Evolutionary conservation across 306 rosid species (phyloP).

Genomic region (Dicorynia guianensis): DNA sequence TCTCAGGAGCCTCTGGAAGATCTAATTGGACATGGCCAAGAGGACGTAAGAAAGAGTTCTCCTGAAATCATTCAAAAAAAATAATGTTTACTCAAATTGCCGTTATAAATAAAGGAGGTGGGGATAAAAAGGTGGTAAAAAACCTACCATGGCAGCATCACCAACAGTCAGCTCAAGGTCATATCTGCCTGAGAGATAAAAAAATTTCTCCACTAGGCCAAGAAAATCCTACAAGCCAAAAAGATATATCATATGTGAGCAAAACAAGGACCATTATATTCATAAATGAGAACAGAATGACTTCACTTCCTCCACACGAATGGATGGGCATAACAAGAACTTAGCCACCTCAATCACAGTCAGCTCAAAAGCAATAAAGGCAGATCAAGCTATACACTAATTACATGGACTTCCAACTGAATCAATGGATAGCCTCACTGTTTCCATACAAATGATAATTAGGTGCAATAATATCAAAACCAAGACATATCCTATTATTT

Average conservation of each 20-base stretch:
- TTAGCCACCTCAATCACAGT: slow-evolving; percentile 19
- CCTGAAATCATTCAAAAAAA: slow-evolving; percentile 58
- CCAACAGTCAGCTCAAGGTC: slow-evolving; percentile 91
- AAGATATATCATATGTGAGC: slow-evolving; percentile 40
- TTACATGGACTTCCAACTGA: not conserved
- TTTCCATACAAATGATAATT: slow-evolving; percentile 1
- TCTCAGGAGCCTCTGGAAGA: slow-evolving; percentile 97
- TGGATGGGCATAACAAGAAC: slow-evolving; percentile 9
- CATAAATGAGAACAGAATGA: slow-evolving; percentile 26
- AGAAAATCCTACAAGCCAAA: slow-evolving; percentile 78
- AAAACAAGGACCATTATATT: slow-evolving; percentile 29
- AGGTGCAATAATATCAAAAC: not conserved
- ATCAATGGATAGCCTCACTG: not conserved
- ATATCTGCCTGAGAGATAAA: slow-evolving; percentile 89
- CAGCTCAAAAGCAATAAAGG: slow-evolving; percentile 21
- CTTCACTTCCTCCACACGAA: not conserved
- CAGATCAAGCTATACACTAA: not conserved
- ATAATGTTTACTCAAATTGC: slow-evolving; percentile 38
- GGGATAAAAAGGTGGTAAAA: slow-evolving; percentile 21
- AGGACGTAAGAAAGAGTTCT: slow-evolving; percentile 80
- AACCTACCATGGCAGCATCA: slow-evolving; percentile 87
- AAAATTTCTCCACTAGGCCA: slow-evolving; percentile 90
- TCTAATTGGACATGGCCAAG: slow-evolving; percentile 86
- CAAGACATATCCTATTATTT: no score
- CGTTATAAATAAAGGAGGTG: not conserved